Evolutionary conservation across 768 basidiomycete species (phyloP).

Genomic region (Melanogaster broomeanus): DNA sequence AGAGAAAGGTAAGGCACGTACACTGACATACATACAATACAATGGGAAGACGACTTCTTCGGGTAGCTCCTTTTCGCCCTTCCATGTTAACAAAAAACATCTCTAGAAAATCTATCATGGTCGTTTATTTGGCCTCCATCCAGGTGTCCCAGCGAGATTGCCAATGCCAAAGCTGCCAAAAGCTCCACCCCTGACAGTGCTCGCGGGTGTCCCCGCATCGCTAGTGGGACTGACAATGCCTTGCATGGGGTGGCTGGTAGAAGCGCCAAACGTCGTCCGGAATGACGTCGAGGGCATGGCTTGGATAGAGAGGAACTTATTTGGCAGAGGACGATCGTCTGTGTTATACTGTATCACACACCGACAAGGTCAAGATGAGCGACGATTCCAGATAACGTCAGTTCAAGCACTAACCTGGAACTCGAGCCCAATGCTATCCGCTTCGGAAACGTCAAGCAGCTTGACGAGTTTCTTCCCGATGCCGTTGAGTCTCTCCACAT

Average conservation of each 20-base stretch:
- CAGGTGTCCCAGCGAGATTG: constrained; percentile 33
- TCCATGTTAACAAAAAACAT: background rate
- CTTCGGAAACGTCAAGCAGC: constrained; percentile 80
- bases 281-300: constrained; percentile 65
- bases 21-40: constrained; percentile 3
- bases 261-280: constrained; percentile 61
- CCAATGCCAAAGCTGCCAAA: constrained; percentile 52
- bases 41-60: constrained; percentile 3
- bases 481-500: constrained; percentile 80
- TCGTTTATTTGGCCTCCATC: constrained; percentile 24
- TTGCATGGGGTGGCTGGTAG: constrained; percentile 23
- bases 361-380: background rate
- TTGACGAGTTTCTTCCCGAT: constrained; percentile 85
- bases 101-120: constrained; percentile 12
- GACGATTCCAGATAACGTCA: background rate
- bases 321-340: constrained; percentile 79
- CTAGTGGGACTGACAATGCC: constrained; percentile 21
- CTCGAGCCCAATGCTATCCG: constrained; percentile 83
- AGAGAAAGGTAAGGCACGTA: constrained; percentile 13
- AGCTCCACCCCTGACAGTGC: constrained; percentile 38
- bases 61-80: background rate
- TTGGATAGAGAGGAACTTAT: constrained; percentile 83
- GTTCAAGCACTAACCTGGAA: constrained; percentile 66
- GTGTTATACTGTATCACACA: constrained; percentile 65
- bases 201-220: constrained; percentile 22